Conservation (phyloP, 2,329 filamentous ascomycete species). For the Verticillium dahliae region DNA sequence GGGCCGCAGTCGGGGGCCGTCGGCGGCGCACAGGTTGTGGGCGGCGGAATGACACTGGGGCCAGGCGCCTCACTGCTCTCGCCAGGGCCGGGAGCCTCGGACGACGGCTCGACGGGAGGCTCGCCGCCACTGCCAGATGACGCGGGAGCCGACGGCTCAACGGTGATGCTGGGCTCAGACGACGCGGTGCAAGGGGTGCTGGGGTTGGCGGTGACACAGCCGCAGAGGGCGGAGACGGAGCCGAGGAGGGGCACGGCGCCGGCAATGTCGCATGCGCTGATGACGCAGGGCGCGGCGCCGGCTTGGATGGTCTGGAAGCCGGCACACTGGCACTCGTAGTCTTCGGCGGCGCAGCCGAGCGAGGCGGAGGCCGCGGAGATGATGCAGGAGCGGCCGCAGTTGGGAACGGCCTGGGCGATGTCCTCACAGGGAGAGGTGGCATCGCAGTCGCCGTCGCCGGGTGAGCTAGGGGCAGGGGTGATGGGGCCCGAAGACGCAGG, state of each 20-base stretch:
- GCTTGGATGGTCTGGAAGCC: conserved; percentile 14
- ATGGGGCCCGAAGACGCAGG: neutral
- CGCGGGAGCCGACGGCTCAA: neutral
- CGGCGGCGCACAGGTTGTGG: neutral
- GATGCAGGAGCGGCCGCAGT: conserved; percentile 18
- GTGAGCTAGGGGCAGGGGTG: conserved; percentile 1
- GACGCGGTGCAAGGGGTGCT: conserved; percentile 12
- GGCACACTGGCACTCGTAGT: conserved; percentile 19
- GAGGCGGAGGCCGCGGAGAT: conserved; percentile 16
- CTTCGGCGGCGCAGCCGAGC: conserved; percentile 13
- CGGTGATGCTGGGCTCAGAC: neutral
- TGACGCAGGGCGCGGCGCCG: conserved; percentile 14
- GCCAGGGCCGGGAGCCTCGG: neutral
- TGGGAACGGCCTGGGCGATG: conserved; percentile 7
- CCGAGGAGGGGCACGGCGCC: conserved; percentile 12
- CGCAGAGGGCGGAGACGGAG: conserved; percentile 15
- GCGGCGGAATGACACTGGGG: neutral
- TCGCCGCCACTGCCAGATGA: neutral
- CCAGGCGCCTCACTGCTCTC: neutral
- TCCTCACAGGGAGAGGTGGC: conserved; percentile 13
- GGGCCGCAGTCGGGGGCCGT: conserved; percentile 14
- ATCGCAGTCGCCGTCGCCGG: conserved; percentile 9
- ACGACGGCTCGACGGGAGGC: neutral
- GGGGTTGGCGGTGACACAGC: conserved; percentile 16
- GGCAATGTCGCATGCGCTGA: conserved; percentile 12